phyloP scores from a whole-genome alignment of 1,284 basidiomycete species.

The Trichosporon sp. region DNA sequence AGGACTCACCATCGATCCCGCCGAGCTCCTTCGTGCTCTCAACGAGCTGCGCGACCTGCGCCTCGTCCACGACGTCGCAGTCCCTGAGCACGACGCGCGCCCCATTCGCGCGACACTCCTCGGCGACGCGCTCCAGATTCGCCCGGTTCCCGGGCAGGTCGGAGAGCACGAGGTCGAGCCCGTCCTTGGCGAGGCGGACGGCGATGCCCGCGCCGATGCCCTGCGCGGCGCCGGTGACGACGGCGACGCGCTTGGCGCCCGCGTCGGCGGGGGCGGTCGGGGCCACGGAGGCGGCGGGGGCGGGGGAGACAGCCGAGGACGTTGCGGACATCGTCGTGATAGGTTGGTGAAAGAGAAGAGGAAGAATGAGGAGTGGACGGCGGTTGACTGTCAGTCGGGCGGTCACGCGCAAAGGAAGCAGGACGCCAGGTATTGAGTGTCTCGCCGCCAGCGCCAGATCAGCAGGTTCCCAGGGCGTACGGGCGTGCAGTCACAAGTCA shows the following conservation, averaged over 20 bases:
- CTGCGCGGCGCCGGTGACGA: constrained; percentile 52
- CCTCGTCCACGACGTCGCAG: constrained; percentile 42
- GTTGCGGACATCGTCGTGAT: background rate
- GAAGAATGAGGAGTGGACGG: background rate
- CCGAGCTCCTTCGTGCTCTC: constrained; percentile 44
- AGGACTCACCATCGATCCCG: constrained; percentile 33
- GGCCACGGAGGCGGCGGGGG: background rate
- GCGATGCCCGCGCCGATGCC: constrained; percentile 54
- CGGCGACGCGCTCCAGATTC: constrained; percentile 35
- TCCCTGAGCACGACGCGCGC: constrained; percentile 32
- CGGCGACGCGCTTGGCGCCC: constrained; percentile 33
- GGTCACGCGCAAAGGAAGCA: no score
- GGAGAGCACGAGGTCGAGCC: constrained; percentile 50
- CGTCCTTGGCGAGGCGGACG: constrained; percentile 51
- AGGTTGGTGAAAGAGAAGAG: background rate
- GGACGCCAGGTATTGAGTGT: background rate
- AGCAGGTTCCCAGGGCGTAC: no score
- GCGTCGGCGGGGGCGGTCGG: background rate
- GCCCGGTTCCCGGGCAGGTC: constrained; percentile 28
- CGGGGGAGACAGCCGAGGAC: background rate
- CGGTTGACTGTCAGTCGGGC: no score
- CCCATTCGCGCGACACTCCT: constrained; percentile 20
- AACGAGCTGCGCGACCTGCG: constrained; percentile 34
- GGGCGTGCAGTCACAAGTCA: no score
- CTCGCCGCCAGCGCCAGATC: no score